Evolutionary conservation across 805 yeast species (phyloP).

Genomic region (Candida parachauliodes): DNA sequence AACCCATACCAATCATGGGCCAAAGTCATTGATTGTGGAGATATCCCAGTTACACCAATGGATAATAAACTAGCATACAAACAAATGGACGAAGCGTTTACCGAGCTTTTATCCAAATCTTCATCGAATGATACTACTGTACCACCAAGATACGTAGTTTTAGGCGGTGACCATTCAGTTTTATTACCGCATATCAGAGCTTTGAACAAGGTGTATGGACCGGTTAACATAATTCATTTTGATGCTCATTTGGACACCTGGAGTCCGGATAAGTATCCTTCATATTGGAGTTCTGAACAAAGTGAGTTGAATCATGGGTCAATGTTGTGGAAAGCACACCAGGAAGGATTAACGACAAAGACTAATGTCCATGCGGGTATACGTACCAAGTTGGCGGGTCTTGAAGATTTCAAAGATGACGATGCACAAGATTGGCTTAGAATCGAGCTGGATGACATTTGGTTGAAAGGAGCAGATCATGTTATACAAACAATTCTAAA

Average conservation of each 20-base stretch:
- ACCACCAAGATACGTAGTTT: slow-evolving; percentile 63
- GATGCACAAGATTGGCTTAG: slow-evolving; percentile 64
- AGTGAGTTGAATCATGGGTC: slow-evolving; percentile 76
- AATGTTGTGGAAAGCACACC: slow-evolving; percentile 76
- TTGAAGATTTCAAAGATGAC: slow-evolving; percentile 64
- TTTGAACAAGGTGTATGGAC: slow-evolving; percentile 57
- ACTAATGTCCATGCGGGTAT: slow-evolving; percentile 73
- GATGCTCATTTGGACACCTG: slow-evolving; percentile 86
- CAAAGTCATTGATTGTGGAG: slow-evolving; percentile 51
- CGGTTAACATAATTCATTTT: slow-evolving; percentile 70
- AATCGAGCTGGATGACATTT: slow-evolving; percentile 69
- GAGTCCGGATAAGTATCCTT: slow-evolving; percentile 69
- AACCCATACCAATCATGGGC: slow-evolving; percentile 54
- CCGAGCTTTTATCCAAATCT: slow-evolving; percentile 46
- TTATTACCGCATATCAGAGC: slow-evolving; percentile 71
- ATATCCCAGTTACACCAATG: slow-evolving; percentile 58
- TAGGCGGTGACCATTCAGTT: slow-evolving; percentile 84
- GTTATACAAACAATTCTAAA: slow-evolving; percentile 51
- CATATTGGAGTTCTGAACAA: slow-evolving; percentile 55
- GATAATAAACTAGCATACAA: slow-evolving; percentile 50
- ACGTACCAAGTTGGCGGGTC: slow-evolving; percentile 68
- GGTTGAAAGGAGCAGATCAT: slow-evolving; percentile 59
- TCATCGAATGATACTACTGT: slow-evolving; percentile 17
- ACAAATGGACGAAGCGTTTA: slow-evolving; percentile 52
- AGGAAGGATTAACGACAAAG: slow-evolving; percentile 61